Conservation (phyloP, 2,329 filamentous ascomycete genomes). For the Scedosporium boydii region DNA sequence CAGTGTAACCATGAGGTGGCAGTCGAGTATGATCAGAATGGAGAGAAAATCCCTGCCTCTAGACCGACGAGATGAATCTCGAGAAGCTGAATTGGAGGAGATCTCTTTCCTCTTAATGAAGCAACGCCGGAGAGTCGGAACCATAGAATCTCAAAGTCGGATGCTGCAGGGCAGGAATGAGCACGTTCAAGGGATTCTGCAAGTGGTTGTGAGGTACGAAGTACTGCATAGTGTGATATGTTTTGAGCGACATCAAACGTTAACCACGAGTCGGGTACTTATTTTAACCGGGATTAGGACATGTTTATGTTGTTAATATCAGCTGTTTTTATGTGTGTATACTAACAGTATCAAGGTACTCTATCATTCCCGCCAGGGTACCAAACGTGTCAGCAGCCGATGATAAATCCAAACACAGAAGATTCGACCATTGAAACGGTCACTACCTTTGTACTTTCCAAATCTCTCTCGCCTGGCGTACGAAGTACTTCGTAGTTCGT, state of each 20-base stretch:
- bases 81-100: not conserved
- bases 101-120: not conserved
- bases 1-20: not conserved
- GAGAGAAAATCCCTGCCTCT: not conserved
- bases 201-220: not conserved
- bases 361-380: not conserved
- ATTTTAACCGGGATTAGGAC: not conserved
- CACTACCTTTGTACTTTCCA: not conserved
- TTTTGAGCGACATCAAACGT: not conserved
- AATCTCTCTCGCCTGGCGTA: not conserved
- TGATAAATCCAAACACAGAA: not conserved
- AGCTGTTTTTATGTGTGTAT: not conserved
- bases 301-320: not conserved
- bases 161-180: not conserved
- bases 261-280: not conserved
- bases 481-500: not conserved
- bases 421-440: not conserved
- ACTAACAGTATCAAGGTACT: not conserved
- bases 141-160: not conserved
- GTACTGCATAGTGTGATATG: not conserved
- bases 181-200: not conserved
- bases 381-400: not conserved
- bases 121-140: not conserved
- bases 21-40: not conserved
- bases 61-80: not conserved